Percentiles rank a stretch among this genome's conserved stretches.
Evolutionary conservation across 208 protist species (phyloP).

Genomic region (Trypanosoma platydactyli): DNA sequence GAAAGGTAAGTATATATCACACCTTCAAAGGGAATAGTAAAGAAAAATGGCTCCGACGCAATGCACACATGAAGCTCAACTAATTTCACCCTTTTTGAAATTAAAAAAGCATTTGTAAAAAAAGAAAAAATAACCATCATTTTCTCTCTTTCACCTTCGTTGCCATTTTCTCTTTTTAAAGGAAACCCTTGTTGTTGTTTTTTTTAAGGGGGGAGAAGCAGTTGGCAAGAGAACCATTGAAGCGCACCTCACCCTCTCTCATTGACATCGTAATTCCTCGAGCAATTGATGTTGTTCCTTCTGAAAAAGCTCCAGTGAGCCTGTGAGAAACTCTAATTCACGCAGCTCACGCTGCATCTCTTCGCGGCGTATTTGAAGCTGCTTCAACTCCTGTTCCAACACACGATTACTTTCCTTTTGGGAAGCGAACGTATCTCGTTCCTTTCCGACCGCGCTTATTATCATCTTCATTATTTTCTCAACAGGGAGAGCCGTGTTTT

Average conservation of each 20-base stretch:
- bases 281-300: slow-evolving; percentile 19
- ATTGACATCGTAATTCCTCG: slow-evolving; percentile 12
- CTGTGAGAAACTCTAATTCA: slow-evolving; percentile 5
- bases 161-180: not conserved
- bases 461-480: slow-evolving; percentile 63
- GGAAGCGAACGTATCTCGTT: slow-evolving; percentile 51
- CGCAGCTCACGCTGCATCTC: slow-evolving; percentile 13
- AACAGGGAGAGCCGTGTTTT: slow-evolving; percentile 4
- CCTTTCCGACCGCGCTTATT: slow-evolving; percentile 44
- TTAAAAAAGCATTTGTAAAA: too few relatives aligned
- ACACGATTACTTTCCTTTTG: slow-evolving; percentile 71
- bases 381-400: slow-evolving; percentile 60
- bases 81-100: not conserved
- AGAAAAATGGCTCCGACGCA: slow-evolving; percentile 7
- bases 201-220: not conserved
- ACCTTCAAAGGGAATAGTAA: slow-evolving; percentile 13
- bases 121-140: too few relatives aligned
- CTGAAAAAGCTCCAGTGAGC: slow-evolving; percentile 13
- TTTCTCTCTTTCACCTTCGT: too few relatives aligned
- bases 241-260: not conserved
- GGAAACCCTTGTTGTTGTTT: not conserved
- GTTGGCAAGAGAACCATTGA: not conserved
- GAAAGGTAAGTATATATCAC: not conserved
- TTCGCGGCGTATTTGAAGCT: slow-evolving; percentile 27
- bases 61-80: not conserved